phyloP scores from a whole-genome alignment of 805 yeast species.

The Cyberlindnera mrakii region DNA sequence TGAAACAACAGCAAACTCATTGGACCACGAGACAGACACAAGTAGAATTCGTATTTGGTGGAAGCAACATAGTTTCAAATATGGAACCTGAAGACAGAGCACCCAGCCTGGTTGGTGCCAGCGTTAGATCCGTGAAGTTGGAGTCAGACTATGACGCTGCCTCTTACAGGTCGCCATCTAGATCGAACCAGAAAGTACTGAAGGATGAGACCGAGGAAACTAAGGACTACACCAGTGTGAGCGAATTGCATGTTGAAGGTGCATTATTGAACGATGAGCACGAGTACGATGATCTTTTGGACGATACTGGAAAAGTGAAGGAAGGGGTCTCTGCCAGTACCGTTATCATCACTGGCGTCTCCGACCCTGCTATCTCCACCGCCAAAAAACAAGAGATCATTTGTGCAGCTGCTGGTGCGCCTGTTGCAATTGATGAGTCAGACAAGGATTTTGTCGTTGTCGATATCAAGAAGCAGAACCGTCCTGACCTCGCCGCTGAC shows the following conservation, averaged over 20 bases:
- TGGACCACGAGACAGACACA: too few species aligned
- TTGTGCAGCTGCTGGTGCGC: constrained; percentile 1
- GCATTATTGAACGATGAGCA: constrained; percentile 53
- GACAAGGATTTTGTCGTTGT: constrained; percentile 21
- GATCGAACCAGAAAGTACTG: constrained; percentile 2
- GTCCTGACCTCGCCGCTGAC: background rate
- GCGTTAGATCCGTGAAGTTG: constrained; percentile 17
- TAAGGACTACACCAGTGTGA: constrained; percentile 24
- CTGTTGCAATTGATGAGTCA: constrained; percentile 12
- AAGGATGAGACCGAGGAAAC: constrained; percentile 2
- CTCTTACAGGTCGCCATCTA: constrained; percentile 14
- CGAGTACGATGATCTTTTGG: constrained; percentile 46
- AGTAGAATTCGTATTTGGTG: background rate
- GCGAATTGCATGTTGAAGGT: constrained; percentile 37
- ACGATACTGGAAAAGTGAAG: constrained; percentile 47
- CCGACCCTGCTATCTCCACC: constrained; percentile 4
- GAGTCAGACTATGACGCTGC: constrained; percentile 9
- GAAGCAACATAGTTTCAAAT: background rate
- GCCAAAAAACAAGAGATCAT: constrained; percentile 4
- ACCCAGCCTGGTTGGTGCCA: constrained; percentile 21
- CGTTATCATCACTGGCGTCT: constrained; percentile 12
- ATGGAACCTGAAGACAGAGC: constrained; percentile 10
- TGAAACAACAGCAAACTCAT: too few species aligned
- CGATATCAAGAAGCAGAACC: constrained; percentile 11
- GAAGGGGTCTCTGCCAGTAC: constrained; percentile 9